Evolutionary conservation across 192 early-diverging fungal species (phyloP).

Genomic region (Coemansia sp.): DNA sequence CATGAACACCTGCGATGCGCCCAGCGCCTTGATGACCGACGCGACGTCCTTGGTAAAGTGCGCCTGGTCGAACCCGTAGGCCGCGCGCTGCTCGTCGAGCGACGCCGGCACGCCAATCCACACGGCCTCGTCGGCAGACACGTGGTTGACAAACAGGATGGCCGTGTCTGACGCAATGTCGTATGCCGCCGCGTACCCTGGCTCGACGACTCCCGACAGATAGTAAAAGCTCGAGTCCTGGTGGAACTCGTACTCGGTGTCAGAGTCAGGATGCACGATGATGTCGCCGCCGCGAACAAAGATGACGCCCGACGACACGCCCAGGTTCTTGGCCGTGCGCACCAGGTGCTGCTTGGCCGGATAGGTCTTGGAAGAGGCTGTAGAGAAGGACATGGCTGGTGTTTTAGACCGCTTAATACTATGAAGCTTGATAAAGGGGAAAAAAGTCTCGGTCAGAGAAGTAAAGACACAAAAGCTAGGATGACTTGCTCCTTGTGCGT

Average conservation of each 20-base stretch:
- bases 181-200: conserved; percentile 67
- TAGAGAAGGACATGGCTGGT: not conserved
- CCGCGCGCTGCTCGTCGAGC: conserved; percentile 50
- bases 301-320: conserved; percentile 57
- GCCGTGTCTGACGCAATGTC: conserved; percentile 61
- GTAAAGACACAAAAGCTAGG: too few relatives aligned
- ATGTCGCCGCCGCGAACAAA: conserved; percentile 58
- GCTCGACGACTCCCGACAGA: conserved; percentile 72
- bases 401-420: too few relatives aligned
- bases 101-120: conserved; percentile 76
- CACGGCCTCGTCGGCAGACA: conserved; percentile 64
- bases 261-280: conserved; percentile 64
- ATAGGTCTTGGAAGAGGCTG: conserved; percentile 22
- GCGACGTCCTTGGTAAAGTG: conserved; percentile 59
- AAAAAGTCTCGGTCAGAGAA: too few relatives aligned
- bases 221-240: conserved; percentile 89
- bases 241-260: conserved; percentile 77
- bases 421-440: not conserved
- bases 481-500: not conserved
- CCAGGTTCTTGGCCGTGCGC: conserved; percentile 60
- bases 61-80: conserved; percentile 71
- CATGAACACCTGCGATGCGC: conserved; percentile 52
- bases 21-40: conserved; percentile 41
- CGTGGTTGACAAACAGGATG: conserved; percentile 67
- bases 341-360: conserved; percentile 65